Conservation (phyloP, 345 rosid species). For the Salix viminalis region DNA sequence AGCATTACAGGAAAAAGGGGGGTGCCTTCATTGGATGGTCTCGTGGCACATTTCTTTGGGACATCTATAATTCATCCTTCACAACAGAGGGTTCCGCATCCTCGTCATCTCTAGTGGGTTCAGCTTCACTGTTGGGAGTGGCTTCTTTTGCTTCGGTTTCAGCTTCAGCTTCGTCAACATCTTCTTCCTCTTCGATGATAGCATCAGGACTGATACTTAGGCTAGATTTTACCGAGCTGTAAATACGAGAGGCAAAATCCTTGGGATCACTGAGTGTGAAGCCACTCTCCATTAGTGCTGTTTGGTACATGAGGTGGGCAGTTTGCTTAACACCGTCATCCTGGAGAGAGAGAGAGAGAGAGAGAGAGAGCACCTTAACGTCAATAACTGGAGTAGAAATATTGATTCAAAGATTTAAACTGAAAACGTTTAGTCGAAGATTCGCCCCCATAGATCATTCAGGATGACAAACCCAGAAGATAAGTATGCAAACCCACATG, state of each 20-base stretch:
- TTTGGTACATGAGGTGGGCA: slow-evolving; percentile 85
- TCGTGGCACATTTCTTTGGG: background rate
- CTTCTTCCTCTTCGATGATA: slow-evolving; percentile 68
- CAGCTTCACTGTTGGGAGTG: slow-evolving; percentile 26
- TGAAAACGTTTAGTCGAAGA: background rate
- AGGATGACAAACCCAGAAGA: background rate
- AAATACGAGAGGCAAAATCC: slow-evolving; percentile 79
- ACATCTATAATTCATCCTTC: slow-evolving; percentile 53
- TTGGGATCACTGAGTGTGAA: slow-evolving; percentile 70
- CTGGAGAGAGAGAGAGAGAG: slow-evolving; percentile 29
- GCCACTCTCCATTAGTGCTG: slow-evolving; percentile 96
- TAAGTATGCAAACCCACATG: background rate
- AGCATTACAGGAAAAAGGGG: background rate
- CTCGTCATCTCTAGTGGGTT: slow-evolving; percentile 21
- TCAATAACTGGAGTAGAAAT: background rate
- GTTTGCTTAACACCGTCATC: slow-evolving; percentile 70
- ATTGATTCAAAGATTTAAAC: background rate
- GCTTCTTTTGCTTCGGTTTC: slow-evolving; percentile 36
- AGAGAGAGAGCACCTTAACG: background rate
- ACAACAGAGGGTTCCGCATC: slow-evolving; percentile 27
- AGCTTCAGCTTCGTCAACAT: slow-evolving; percentile 49
- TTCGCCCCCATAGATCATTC: background rate
- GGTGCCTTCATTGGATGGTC: background rate
- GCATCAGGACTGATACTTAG: slow-evolving; percentile 76
- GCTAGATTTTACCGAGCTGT: slow-evolving; percentile 68